These are phyloP conservation scores for Puccinia novopanici DNA, from an alignment of 1,284 basidiomycete genomes.

Conservation along the genomic window DNA sequence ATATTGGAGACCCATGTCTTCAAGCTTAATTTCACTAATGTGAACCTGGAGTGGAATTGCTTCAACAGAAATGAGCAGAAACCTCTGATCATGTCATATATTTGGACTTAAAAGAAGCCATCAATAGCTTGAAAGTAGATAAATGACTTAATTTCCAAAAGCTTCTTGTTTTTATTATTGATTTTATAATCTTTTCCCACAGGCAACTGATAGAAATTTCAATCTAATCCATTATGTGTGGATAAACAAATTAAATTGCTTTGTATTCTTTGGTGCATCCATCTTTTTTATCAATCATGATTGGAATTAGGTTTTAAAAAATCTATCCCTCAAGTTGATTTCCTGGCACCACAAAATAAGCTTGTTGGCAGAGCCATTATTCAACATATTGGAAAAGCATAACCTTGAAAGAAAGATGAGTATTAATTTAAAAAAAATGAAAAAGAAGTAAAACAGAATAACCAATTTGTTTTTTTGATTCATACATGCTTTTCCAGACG, in stretches of 20 bases:
- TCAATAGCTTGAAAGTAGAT: neutral
- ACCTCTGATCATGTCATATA: neutral
- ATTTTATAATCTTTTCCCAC: no score
- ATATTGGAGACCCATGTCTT: neutral
- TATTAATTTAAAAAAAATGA: neutral
- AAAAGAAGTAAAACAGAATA: neutral
- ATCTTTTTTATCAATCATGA: constrained; percentile 2
- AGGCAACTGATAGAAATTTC: neutral
- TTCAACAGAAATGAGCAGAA: neutral
- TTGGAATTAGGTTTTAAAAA: neutral
- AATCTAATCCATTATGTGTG: neutral
- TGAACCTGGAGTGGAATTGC: neutral
- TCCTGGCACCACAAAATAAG: neutral
- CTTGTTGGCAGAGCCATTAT: neutral
- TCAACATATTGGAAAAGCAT: constrained; percentile 7
- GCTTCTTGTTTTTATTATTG: neutral
- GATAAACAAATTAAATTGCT: neutral
- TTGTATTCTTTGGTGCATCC: neutral
- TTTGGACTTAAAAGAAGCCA: neutral
- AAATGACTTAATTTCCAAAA: neutral
- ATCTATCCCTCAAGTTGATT: neutral
- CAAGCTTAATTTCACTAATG: neutral
- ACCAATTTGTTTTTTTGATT: neutral
- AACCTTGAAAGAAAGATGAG: neutral
- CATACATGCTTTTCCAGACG: constrained; percentile 8